Evolutionary conservation across 352 stramenopile species (phyloP).

Genomic region (Pythium chondricola): DNA sequence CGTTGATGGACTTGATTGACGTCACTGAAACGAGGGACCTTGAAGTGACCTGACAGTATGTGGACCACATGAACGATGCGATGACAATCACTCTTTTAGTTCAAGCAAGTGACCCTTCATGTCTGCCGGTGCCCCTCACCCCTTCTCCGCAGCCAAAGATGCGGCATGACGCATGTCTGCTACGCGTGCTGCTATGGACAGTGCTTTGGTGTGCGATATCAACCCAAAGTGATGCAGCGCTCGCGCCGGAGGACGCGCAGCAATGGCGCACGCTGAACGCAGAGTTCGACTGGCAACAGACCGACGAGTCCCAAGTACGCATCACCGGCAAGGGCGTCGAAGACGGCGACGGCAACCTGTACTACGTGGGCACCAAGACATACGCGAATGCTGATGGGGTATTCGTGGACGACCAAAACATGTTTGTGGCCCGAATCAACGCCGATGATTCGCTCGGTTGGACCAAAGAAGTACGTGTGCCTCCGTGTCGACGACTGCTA

Average conservation of each 20-base stretch:
- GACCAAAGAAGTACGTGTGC: slow-evolving; percentile 35
- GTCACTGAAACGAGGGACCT: no score
- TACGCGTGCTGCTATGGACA: no score
- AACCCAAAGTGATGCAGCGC: no score
- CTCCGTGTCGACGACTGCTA: neutral
- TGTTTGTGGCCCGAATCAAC: slow-evolving; percentile 51
- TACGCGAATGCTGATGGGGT: slow-evolving; percentile 12
- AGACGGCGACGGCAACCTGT: slow-evolving; percentile 40
- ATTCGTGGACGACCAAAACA: slow-evolving; percentile 28
- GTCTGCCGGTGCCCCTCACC: no score
- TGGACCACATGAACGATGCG: no score
- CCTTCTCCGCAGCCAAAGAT: no score
- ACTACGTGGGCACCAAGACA: slow-evolving; percentile 51
- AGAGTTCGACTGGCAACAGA: slow-evolving; percentile 50
- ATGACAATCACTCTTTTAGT: no score
- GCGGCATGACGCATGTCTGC: no score
- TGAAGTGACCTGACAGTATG: no score
- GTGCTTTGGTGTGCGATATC: no score
- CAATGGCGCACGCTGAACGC: slow-evolving; percentile 31
- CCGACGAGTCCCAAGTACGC: slow-evolving; percentile 26
- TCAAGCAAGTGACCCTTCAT: no score
- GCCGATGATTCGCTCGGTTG: slow-evolving; percentile 36
- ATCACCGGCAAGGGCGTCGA: slow-evolving; percentile 31
- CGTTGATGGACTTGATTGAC: no score
- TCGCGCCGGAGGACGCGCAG: slow-evolving; percentile 32